A percentile compares a stretch with the other conserved stretches of the same genome.
phyloP scores from a whole-genome alignment of 169 alveolate genomes.

The Cytauxzoon felis region DNA sequence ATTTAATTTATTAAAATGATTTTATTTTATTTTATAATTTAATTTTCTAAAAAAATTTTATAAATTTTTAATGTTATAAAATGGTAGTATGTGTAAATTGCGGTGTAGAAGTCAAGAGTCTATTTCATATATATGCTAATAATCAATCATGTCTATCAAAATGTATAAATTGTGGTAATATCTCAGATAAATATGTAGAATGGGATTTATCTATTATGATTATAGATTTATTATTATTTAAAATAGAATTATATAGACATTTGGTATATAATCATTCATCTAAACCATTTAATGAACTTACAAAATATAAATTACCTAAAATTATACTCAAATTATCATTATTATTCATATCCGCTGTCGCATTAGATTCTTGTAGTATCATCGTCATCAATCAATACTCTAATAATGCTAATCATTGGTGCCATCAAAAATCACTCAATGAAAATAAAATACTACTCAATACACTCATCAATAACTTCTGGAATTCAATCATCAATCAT shows the following conservation, averaged over 20 bases:
- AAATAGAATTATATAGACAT: constrained; percentile 40
- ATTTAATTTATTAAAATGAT: neutral
- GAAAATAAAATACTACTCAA: too few relatives aligned
- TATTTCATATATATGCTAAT: constrained; percentile 35
- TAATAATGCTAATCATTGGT: constrained; percentile 28
- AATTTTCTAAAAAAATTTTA: too few relatives aligned
- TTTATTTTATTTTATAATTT: neutral
- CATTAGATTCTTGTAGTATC: constrained; percentile 25
- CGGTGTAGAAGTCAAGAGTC: constrained; percentile 35
- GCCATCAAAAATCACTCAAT: constrained; percentile 4
- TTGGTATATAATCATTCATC: constrained; percentile 30
- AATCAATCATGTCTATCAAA: constrained; percentile 31
- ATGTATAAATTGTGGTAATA: constrained; percentile 45
- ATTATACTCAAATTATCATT: constrained; percentile 3
- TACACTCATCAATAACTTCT: too few relatives aligned
- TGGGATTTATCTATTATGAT: constrained; percentile 50
- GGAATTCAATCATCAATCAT: too few relatives aligned
- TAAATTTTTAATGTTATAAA: too few relatives aligned
- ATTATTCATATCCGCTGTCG: constrained; percentile 30
- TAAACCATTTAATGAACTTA: neutral
- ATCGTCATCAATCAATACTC: constrained; percentile 24
- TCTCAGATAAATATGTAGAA: constrained; percentile 54
- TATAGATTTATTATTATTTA: constrained; percentile 43
- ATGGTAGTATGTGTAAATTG: constrained; percentile 64
- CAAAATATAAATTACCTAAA: neutral